Base-by-base conservation (phyloP, 2,329 filamentous ascomycete genomes). In the Ceratocystis albifundus region DNA sequence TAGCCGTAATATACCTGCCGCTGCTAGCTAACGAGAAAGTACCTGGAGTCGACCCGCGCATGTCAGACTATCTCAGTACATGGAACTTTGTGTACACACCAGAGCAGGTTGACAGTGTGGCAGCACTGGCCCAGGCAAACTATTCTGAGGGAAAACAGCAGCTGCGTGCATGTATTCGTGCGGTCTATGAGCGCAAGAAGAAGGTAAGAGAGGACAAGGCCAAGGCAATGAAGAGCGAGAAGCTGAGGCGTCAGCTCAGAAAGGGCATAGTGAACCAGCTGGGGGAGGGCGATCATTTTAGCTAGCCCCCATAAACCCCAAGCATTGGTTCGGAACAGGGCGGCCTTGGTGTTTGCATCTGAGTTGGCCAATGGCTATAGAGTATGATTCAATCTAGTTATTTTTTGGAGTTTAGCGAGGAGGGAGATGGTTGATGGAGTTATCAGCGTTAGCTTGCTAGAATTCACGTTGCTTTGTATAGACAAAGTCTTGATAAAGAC, bases 31-130 rank as follows among this genome's bases (percentile, higher is more conserved):
- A 99, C 74, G 82, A 87, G 0, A 87, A 88, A 68, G 87, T 90
- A 0, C 82, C 86, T 0, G 88, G 84, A 55, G 87, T 97, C n/a
- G 88, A 96, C 70, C 94, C 94, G 0, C 85, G 86, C 28, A 84
- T 82, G 1, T 88, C 84, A 65, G 90, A 96, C 68, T 97, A 91
- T 75, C 85, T 97, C 79, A 90, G 86, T 70, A 99, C 94, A 0
- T 99, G 94, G 94, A 99, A 99, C 74, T 97, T 97, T 74, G 86
- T 96, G 36, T 99, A 97, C 75, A 95, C 89, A 1, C 87, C 91
- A 0, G 87, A 94, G 67, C 88, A 99, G 74, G 86, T 99, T 64
- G 92, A 97, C 71, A 83, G 84, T 30, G 90, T 96, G 0, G 88
- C 96, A 1, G 80, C 82, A 4, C 81, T 99, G 32, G 92, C 94